phyloP scores from a whole-genome alignment of 2,329 filamentous ascomycete genomes.

The Elsinoe batatas region DNA sequence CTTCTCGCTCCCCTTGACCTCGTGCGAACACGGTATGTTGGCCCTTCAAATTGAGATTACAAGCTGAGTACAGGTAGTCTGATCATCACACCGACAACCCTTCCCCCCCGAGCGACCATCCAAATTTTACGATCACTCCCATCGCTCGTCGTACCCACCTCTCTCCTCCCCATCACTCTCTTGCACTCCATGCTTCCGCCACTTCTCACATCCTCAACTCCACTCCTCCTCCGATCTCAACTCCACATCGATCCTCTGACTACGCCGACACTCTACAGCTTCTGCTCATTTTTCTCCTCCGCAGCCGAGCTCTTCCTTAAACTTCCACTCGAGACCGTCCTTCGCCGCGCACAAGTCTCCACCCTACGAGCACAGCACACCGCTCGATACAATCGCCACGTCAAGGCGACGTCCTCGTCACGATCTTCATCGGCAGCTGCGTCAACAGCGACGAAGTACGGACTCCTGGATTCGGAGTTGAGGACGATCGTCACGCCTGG shows the following conservation, averaged over 20 bases:
- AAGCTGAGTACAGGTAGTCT: conserved; percentile 43
- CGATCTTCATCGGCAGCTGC: conserved; percentile 27
- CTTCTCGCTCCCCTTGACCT: conserved; percentile 81
- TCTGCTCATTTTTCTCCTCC: conserved; percentile 73
- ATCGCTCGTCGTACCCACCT: conserved; percentile 55
- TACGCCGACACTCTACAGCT: conserved; percentile 70
- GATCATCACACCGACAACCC: conserved; percentile 65
- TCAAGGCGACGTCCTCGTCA: conserved; percentile 39
- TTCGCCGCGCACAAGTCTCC: conserved; percentile 76
- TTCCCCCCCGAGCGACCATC: conserved; percentile 66
- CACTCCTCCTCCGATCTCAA: conserved; percentile 75
- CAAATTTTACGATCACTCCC: conserved; percentile 69
- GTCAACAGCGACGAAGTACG: conserved; percentile 20
- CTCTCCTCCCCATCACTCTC: conserved; percentile 67
- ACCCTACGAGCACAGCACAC: conserved; percentile 42
- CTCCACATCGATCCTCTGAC: conserved; percentile 72
- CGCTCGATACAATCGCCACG: conserved; percentile 10
- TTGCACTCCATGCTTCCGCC: conserved; percentile 79
- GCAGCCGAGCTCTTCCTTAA: conserved; percentile 74
- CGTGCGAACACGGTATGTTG: conserved; percentile 57
- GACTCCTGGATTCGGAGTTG: conserved; percentile 27
- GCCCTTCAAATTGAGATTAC: not conserved
- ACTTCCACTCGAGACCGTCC: conserved; percentile 81
- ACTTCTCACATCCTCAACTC: conserved; percentile 69
- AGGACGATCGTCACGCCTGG: conserved; percentile 74